A percentile compares a stretch with the other conserved stretches of the same genome.
phyloP scores from a whole-genome alignment of 129 eudicot species.

The Pulicaria dysenterica region DNA sequence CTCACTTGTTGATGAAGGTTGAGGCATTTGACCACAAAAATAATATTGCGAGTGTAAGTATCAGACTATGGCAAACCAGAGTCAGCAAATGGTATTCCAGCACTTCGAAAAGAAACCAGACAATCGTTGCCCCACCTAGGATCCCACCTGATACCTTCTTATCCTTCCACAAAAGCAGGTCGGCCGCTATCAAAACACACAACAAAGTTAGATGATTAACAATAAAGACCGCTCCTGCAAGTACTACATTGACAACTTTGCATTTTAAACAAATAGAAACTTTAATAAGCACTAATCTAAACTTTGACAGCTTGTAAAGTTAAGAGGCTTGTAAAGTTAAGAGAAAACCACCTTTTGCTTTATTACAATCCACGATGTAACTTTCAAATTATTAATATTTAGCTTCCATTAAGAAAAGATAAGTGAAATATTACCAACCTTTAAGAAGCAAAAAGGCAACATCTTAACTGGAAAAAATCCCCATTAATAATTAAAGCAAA shows the following conservation, averaged over 20 bases:
- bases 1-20: conserved; percentile 82
- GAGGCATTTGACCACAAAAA: conserved; percentile 92
- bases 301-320: conserved; percentile 23
- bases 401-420: conserved; percentile 22
- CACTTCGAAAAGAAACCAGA: conserved; percentile 82
- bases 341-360: conserved; percentile 21
- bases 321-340: conserved; percentile 18
- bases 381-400: conserved; percentile 6
- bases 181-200: conserved; percentile 64
- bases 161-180: conserved; percentile 90
- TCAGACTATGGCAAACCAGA: conserved; percentile 72
- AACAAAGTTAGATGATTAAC: conserved; percentile 6
- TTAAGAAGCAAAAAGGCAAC: conserved; percentile 31
- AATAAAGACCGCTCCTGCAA: not conserved
- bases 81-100: conserved; percentile 78
- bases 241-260: not conserved
- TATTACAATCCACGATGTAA: not conserved
- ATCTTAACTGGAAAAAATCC: conserved; percentile 33
- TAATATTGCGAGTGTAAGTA: conserved; percentile 55
- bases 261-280: conserved; percentile 5
- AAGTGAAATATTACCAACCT: conserved; percentile 9
- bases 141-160: conserved; percentile 74
- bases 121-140: conserved; percentile 69
- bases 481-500: conserved; percentile 20
- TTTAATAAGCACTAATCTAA: not conserved